These are phyloP conservation scores for Rutidosis leptorrhynchoides DNA, from an alignment of 129 eudicot genomes.

Conservation along the genomic window DNA sequence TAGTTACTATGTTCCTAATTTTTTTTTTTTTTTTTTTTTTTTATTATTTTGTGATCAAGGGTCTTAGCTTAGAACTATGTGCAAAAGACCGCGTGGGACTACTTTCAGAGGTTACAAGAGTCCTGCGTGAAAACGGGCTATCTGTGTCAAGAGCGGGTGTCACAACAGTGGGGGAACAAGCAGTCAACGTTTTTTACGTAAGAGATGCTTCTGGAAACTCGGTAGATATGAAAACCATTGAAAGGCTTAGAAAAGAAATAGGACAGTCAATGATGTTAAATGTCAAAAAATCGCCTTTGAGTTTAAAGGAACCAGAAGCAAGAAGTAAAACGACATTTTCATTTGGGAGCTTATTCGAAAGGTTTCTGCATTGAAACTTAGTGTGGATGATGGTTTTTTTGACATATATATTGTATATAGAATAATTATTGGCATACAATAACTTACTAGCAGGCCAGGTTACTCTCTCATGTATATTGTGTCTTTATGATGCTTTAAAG, in stretches of 20 bases:
- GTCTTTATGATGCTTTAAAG: too few relatives aligned
- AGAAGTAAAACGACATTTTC: conserved; percentile 67
- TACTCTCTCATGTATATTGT: conserved; percentile 8
- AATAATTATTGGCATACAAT: conserved; percentile 31
- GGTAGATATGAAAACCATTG: conserved; percentile 71
- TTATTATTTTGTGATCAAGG: conserved; percentile 38
- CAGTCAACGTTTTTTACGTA: conserved; percentile 68
- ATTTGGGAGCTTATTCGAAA: conserved; percentile 62
- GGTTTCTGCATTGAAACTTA: conserved; percentile 44
- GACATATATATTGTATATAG: conserved; percentile 28
- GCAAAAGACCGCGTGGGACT: conserved; percentile 90
- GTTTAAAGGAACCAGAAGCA: conserved; percentile 44
- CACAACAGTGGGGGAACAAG: conserved; percentile 70
- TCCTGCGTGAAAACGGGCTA: conserved; percentile 74
- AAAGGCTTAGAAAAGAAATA: conserved; percentile 70
- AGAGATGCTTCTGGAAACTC: conserved; percentile 81
- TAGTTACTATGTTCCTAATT: too few relatives aligned
- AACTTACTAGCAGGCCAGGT: conserved; percentile 20
- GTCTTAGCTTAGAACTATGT: conserved; percentile 77
- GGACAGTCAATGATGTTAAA: conserved; percentile 82
- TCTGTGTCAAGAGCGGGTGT: conserved; percentile 85
- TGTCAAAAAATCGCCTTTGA: conserved; percentile 53
- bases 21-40: too few relatives aligned
- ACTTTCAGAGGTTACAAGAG: conserved; percentile 86
- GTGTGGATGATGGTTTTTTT: not conserved